A percentile compares a stretch with the other conserved stretches of the same genome.
Evolutionary conservation across 139 green algal genomes (phyloP).

Genomic region (Parachlorella kessleri): DNA sequence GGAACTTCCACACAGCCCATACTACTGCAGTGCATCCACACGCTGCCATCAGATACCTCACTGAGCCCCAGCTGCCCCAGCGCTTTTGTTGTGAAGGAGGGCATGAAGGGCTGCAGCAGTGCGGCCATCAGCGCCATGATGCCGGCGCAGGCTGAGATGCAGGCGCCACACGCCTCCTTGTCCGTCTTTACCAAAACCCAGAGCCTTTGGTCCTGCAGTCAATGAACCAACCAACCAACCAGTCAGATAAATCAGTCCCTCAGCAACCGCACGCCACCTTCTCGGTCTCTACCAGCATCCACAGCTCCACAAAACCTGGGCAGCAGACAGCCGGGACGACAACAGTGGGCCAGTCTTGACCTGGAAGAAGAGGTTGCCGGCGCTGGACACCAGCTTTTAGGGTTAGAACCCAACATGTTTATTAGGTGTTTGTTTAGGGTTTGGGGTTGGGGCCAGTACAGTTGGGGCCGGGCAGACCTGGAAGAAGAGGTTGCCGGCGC

Average conservation of each 20-base stretch:
- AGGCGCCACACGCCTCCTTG: slow-evolving; percentile 20
- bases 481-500: slow-evolving; percentile 47
- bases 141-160: slow-evolving; percentile 68
- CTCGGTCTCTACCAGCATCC: no score
- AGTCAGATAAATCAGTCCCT: no score
- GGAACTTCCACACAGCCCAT: no score
- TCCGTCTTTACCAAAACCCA: slow-evolving; percentile 66
- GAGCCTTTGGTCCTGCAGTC: slow-evolving; percentile 58
- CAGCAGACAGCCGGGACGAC: no score
- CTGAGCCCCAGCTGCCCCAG: slow-evolving; percentile 52
- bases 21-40: no score
- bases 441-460: no score
- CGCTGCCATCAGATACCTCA: neutral
- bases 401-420: no score
- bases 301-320: no score
- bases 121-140: slow-evolving; percentile 81
- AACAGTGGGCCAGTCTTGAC: slow-evolving; percentile 24
- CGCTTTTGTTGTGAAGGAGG: slow-evolving; percentile 73
- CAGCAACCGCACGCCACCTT: no score
- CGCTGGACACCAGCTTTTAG: slow-evolving; percentile 44
- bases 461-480: slow-evolving; percentile 40
- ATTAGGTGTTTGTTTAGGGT: no score
- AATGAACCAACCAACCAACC: no score
- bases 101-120: slow-evolving; percentile 94
- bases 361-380: slow-evolving; percentile 52